Conservation (phyloP, 768 basidiomycete genomes). For the Ramaria rubella region DNA sequence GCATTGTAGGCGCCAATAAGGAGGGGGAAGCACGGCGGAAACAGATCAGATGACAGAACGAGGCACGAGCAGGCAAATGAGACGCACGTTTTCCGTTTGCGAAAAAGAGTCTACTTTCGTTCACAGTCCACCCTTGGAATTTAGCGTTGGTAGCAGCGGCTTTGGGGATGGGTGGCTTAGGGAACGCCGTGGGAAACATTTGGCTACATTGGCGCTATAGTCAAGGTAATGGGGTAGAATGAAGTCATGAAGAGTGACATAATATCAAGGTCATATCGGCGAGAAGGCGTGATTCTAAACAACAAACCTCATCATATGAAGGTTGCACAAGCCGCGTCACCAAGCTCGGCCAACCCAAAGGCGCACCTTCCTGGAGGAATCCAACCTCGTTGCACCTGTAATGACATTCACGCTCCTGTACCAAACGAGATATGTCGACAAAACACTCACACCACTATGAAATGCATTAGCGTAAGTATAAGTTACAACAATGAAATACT, state of each 20-base stretch:
- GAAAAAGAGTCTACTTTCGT: conserved; percentile 55
- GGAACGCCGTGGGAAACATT: conserved; percentile 59
- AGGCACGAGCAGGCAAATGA: too few species aligned
- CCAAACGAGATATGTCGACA: conserved; percentile 17
- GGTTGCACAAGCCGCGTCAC: conserved; percentile 52
- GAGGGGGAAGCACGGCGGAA: neutral
- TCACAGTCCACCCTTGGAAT: conserved; percentile 60
- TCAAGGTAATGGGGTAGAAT: neutral
- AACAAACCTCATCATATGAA: conserved; percentile 44
- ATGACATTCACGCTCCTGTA: neutral
- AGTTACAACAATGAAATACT: neutral
- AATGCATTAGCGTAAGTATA: neutral
- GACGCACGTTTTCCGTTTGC: conserved; percentile 60
- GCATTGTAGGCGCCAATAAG: neutral
- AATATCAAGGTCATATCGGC: conserved; percentile 13
- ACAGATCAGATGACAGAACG: neutral
- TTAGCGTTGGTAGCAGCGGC: conserved; percentile 37
- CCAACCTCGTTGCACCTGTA: conserved; percentile 68
- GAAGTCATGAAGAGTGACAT: neutral
- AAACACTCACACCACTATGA: conserved; percentile 14
- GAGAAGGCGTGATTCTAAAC: neutral
- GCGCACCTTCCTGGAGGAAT: conserved; percentile 37
- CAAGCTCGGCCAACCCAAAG: conserved; percentile 31
- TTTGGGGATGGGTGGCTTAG: conserved; percentile 33
- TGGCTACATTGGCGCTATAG: conserved; percentile 60